Percentiles rank a stretch among this genome's conserved stretches.
Evolutionary conservation across 345 rosid genomes (phyloP).

Genomic region (Citrus trifoliata): DNA sequence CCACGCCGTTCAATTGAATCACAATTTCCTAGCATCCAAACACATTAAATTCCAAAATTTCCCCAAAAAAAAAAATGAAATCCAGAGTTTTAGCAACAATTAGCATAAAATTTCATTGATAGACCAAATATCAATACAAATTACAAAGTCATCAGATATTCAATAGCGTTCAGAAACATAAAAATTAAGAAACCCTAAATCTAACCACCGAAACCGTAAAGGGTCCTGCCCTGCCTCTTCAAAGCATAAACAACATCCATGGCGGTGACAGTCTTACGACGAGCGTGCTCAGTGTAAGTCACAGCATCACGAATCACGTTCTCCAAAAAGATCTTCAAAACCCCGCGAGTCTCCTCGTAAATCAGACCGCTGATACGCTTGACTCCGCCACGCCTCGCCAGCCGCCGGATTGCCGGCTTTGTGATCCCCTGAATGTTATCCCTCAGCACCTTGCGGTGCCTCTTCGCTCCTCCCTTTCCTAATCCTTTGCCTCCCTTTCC

Average conservation of each 20-base stretch:
- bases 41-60: not conserved
- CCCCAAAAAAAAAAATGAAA: too few relatives aligned
- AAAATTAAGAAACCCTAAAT: not conserved
- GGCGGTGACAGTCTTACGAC: slow-evolving; percentile 36
- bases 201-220: slow-evolving; percentile 30
- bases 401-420: slow-evolving; percentile 24
- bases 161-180: not conserved
- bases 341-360: slow-evolving; percentile 39
- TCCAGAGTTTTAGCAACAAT: not conserved
- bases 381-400: slow-evolving; percentile 36
- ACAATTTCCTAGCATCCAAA: not conserved
- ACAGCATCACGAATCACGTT: slow-evolving; percentile 33
- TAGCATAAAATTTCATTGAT: not conserved
- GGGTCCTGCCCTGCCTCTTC: slow-evolving; percentile 38
- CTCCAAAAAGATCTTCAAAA: slow-evolving; percentile 35
- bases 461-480: slow-evolving; percentile 43
- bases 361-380: slow-evolving; percentile 39
- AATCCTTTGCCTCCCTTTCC: slow-evolving; percentile 39
- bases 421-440: slow-evolving; percentile 38
- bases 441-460: slow-evolving; percentile 32
- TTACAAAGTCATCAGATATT: not conserved
- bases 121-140: not conserved
- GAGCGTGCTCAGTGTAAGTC: slow-evolving; percentile 37
- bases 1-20: too few relatives aligned
- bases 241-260: slow-evolving; percentile 36